Conservation (phyloP, 306 rosid species). For the Casuarina glauca region DNA sequence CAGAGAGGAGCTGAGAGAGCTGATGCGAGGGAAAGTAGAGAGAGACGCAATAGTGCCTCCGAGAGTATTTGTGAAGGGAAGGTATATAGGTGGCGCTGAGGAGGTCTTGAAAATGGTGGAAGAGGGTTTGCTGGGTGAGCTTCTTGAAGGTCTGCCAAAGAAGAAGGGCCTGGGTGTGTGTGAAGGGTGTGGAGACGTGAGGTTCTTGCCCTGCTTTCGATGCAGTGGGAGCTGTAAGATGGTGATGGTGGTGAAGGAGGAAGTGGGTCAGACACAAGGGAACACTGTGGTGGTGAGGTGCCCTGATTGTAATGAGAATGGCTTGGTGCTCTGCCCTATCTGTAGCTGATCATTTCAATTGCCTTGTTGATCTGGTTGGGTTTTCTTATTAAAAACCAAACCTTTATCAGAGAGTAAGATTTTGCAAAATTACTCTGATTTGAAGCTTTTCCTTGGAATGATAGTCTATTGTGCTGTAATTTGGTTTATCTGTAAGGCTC, state of each 20-base stretch:
- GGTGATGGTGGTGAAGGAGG: constrained; percentile 38
- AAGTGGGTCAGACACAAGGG: constrained; percentile 34
- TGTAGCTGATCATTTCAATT: constrained; percentile 47
- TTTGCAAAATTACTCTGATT: neutral
- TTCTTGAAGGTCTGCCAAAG: constrained; percentile 65
- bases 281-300: constrained; percentile 51
- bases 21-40: constrained; percentile 45
- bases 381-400: neutral
- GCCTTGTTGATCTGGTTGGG: constrained; percentile 1
- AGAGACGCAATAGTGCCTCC: constrained; percentile 54
- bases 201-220: constrained; percentile 72
- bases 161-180: constrained; percentile 59
- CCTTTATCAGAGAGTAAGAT: neutral
- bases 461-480: neutral
- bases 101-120: constrained; percentile 60
- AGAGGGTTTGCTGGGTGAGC: constrained; percentile 59
- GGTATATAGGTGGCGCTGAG: constrained; percentile 71
- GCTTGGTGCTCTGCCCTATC: constrained; percentile 76
- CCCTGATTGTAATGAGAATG: constrained; percentile 81
- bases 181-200: constrained; percentile 80
- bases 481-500: constrained; percentile 2
- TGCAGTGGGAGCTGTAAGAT: constrained; percentile 85
- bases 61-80: constrained; percentile 68
- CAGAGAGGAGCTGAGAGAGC: constrained; percentile 51
- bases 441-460: neutral